Evolutionary conservation across 108 stramenopile genomes (phyloP).

Genomic region (Skeletonema marinoi): DNA sequence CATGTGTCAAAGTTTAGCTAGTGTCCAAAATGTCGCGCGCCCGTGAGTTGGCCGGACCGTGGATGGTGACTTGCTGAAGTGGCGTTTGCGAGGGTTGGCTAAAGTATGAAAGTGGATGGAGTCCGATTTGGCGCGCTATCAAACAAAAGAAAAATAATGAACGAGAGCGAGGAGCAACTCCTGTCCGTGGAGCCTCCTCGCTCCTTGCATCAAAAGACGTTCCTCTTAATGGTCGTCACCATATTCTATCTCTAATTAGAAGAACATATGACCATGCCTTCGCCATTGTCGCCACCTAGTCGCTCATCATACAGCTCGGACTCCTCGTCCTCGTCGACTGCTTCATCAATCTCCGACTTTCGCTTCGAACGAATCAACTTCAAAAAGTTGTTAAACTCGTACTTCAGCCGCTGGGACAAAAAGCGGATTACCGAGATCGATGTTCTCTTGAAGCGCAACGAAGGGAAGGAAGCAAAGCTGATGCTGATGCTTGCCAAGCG

Average conservation of each 20-base stretch:
- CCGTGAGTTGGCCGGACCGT: too few species aligned
- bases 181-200: too few species aligned
- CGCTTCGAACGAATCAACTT: not conserved
- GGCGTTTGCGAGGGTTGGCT: too few species aligned
- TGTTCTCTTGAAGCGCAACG: not conserved
- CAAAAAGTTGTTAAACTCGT: not conserved
- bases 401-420: not conserved
- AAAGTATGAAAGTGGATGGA: too few species aligned
- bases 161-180: too few species aligned
- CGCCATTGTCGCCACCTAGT: not conserved
- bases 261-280: not conserved
- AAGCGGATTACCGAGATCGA: not conserved
- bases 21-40: too few species aligned
- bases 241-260: not conserved
- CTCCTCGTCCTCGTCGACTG: not conserved
- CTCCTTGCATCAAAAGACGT: too few species aligned
- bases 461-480: conserved; percentile 34
- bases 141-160: too few species aligned
- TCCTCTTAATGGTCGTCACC: too few species aligned
- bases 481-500: conserved; percentile 24
- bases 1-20: too few species aligned
- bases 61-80: too few species aligned
- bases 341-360: not conserved
- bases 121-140: too few species aligned
- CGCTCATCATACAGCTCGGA: not conserved